Base-by-base conservation (phyloP, 129 eudicot genomes). In the Chrysanthemum lavandulifolium region DNA sequence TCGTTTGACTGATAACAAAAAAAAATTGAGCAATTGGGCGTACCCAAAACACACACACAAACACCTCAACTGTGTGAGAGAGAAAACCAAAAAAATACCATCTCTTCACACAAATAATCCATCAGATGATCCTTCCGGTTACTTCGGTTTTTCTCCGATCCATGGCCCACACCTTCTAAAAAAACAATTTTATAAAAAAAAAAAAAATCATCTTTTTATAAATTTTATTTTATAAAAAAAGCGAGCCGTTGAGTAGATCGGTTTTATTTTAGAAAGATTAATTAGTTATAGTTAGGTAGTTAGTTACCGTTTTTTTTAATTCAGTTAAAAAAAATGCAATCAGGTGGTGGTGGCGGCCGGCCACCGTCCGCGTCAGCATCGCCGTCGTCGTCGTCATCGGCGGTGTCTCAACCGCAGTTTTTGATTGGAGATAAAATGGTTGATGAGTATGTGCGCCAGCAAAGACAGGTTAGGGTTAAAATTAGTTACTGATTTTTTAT, bases 341-440 rank as follows among this genome's bases (percentile, higher is more conserved):
- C 97, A 57, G 82, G 82, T 64, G 96, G 96, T 51, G 96, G 85
- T 16, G 80, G 84, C 25, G 83, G 68, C 76, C 78, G 91, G 83
- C 86, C 78, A 36, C 86, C 88, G 67, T 87, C 97, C 23, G 82
- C 95, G 64, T 84, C 97, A 21, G 91, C 89, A 19, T 88, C 97
- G 29, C 93, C 97, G 76, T 73, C 97, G 19, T 91, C 97, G 1
- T 91, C 97, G 3, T 88, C 97, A 2, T 88, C 95, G 36, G 88
- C 96, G 3, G 89, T 82, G 25, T 81, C 95, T 4, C 68, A 87
- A 6, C 86, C 88, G 13, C 88, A 68, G 96, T 73, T 54, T 65
- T 88, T 72, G 83, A 86, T 58, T 90, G 86, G 66, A 40, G 47
- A 40, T 40, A 40, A 8, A 40, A 40, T 40, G 47, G 47, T 40